Evolutionary conservation across 805 yeast genomes (phyloP), one percentile per base, ranked within the genome.

Genomic region (Ogataea methylovora): DNA sequence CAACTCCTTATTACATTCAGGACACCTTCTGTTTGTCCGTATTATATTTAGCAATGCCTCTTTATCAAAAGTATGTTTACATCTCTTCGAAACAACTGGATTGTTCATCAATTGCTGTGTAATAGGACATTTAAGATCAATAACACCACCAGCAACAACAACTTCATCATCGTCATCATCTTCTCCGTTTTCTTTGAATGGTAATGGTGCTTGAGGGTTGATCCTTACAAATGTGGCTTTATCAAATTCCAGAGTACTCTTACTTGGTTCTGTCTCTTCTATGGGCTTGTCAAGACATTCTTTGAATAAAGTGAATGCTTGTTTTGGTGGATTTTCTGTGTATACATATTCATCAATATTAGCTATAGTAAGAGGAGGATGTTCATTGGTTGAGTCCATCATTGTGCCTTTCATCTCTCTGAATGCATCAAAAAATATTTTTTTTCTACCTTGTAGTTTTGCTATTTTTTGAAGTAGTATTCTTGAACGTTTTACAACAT

Each of bases 81-180:
- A 84, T 21, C 49, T 54, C 18, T 45, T 54, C 3, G 80, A 72
- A n/a, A 60, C 67, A 45, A 72, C 61, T 0, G 94, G 92, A 3
- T 56, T 57, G 16, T 53, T 60, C 52, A 72, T 79, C 28, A 61
- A 52, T 34, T 66, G 61, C 38, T 70, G 49, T 0, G 87, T 73
- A 11, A 83, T 62, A 0, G 90, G 90, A 50, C 88, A 86, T 18
- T 63, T 67, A 37, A 84, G 50, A 30, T 78, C 75, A n/a, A 84
- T 61, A 24, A 60, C 71, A 25, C 92, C 92, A 36, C 92, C 94
- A 8, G 73, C 75, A 5, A 83, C 69, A 27, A 67, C 72, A 22
- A 83, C 30, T 16, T 79, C 90, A 16, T 78, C 84, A 25, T 72
- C 79, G 11, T 65, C 76, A 10, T 48, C 55, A 1, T 51, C 57